Evolutionary conservation across 306 rosid genomes (phyloP).

Genomic region (Fragaria iinumae): DNA sequence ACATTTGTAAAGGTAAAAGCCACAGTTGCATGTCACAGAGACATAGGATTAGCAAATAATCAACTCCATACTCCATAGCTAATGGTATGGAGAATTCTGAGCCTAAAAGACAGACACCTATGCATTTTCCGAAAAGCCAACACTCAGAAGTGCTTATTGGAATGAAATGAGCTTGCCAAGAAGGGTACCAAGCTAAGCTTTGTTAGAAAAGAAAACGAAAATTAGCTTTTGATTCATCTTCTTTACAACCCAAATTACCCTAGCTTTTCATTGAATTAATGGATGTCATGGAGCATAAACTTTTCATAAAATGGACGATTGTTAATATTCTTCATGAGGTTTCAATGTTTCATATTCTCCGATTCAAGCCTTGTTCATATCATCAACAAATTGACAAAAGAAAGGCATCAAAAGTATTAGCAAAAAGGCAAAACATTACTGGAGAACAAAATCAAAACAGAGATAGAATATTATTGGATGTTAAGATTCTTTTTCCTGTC

Average conservation of each 20-base stretch:
- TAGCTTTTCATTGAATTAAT: neutral
- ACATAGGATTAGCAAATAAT: neutral
- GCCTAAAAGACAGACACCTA: neutral
- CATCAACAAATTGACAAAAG: conserved; percentile 22
- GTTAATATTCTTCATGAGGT: conserved; percentile 25
- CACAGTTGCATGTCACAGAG: conserved; percentile 24
- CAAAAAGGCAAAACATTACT: conserved; percentile 27
- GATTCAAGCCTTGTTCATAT: conserved; percentile 19
- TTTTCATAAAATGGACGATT: conserved; percentile 26
- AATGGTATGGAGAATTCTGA: neutral
- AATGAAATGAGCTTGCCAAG: neutral
- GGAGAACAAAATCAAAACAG: conserved; percentile 18
- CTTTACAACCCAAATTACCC: neutral
- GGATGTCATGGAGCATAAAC: neutral
- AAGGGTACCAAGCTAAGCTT: neutral
- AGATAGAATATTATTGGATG: neutral
- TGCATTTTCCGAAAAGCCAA: neutral
- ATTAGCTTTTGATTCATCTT: neutral
- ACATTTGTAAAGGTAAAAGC: conserved; percentile 8
- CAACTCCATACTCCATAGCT: neutral
- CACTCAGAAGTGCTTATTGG: neutral
- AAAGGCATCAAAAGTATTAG: conserved; percentile 18
- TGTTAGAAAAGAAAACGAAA: neutral
- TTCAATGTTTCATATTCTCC: conserved; percentile 23
- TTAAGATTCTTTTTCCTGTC: neutral